phyloP scores from a whole-genome alignment of 75 land plant species.

The Cunninghamia lanceolata region DNA sequence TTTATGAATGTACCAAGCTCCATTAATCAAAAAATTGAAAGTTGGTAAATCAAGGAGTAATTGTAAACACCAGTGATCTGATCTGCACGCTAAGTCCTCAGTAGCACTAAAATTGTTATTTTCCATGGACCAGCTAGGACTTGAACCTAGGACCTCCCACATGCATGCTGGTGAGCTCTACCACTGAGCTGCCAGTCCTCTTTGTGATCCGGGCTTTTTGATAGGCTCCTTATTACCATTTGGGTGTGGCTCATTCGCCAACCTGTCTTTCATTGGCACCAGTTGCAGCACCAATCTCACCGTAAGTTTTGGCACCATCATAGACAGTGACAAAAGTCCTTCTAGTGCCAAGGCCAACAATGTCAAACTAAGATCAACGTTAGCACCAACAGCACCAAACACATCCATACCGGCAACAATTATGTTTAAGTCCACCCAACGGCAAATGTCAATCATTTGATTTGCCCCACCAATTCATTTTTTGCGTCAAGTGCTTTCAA shows the following conservation, averaged over 20 bases:
- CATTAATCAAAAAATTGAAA: not conserved
- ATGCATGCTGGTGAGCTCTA: no score
- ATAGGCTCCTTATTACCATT: no score
- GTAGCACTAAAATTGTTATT: not conserved
- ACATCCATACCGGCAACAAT: not conserved
- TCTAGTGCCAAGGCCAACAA: not conserved
- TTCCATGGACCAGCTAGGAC: no score
- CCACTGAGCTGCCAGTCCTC: no score
- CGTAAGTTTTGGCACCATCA: not conserved
- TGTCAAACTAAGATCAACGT: not conserved
- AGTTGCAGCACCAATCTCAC: not conserved
- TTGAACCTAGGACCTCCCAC: no score
- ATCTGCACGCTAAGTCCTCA: not conserved
- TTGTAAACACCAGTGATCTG: not conserved
- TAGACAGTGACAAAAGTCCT: not conserved
- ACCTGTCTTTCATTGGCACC: not conserved
- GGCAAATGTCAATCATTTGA: not conserved
- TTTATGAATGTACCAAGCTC: not conserved
- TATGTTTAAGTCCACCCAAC: not conserved
- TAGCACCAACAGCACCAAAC: not conserved
- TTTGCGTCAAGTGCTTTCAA: not conserved
- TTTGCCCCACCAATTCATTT: not conserved
- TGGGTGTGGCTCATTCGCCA: no score
- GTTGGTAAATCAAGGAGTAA: not conserved
- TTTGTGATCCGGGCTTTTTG: no score